These are phyloP conservation scores for Termitomyces sp. DNA, from an alignment of 768 basidiomycete species.

Conservation along the genomic window DNA sequence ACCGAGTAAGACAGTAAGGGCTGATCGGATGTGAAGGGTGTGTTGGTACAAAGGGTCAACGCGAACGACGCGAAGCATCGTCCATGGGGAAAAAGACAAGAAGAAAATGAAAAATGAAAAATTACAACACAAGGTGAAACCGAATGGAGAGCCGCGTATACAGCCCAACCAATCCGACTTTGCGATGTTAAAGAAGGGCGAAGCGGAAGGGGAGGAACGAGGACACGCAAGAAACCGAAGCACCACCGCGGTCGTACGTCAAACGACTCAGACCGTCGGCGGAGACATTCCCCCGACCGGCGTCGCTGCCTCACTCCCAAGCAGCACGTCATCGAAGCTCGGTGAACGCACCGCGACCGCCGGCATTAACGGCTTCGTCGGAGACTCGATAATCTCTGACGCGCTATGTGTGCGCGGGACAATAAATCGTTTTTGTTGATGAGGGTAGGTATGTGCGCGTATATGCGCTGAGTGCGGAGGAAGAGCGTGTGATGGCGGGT, in stretches of 20 bases:
- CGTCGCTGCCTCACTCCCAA: slow-evolving; percentile 3
- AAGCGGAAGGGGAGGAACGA: background rate
- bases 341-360: slow-evolving; percentile 16
- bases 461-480: background rate
- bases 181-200: background rate
- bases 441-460: slow-evolving; percentile 5
- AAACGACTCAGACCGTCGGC: background rate
- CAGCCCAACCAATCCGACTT: background rate
- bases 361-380: slow-evolving; percentile 32
- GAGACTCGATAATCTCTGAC: slow-evolving; percentile 38
- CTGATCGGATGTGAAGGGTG: background rate
- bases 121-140: background rate
- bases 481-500: background rate
- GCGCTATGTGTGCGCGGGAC: slow-evolving; percentile 39
- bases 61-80: background rate
- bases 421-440: slow-evolving; percentile 9
- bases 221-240: background rate
- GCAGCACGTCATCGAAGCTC: slow-evolving; percentile 15
- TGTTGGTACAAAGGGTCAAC: background rate
- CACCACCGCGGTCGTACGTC: background rate
- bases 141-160: background rate
- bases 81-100: background rate
- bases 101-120: background rate
- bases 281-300: slow-evolving; percentile 6
- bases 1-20: background rate